Percentiles rank a stretch among this genome's conserved stretches.
Evolutionary conservation across 768 basidiomycete species (phyloP).

Genomic region (Rhizopogon sp.): DNA sequence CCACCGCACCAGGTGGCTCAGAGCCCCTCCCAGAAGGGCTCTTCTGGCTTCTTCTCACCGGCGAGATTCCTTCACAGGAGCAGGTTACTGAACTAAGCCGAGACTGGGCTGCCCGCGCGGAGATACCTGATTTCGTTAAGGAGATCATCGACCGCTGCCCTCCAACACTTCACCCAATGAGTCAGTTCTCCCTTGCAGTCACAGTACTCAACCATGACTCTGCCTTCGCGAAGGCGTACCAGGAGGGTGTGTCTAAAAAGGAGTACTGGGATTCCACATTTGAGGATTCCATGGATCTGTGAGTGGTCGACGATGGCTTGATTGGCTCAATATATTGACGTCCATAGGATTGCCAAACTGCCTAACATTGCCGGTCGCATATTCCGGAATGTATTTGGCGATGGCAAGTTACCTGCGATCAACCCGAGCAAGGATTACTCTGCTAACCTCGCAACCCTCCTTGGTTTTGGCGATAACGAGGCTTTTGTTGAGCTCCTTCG

Average conservation of each 20-base stretch:
- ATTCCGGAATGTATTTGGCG: slow-evolving; percentile 82
- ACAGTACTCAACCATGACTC: slow-evolving; percentile 96
- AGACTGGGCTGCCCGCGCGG: slow-evolving; percentile 93
- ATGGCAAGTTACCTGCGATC: slow-evolving; percentile 84
- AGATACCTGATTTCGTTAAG: slow-evolving; percentile 92
- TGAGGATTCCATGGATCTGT: slow-evolving; percentile 89
- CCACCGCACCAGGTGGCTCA: slow-evolving; percentile 81
- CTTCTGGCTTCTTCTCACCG: slow-evolving; percentile 94
- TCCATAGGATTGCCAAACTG: slow-evolving; percentile 83
- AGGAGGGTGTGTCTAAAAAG: slow-evolving; percentile 86
- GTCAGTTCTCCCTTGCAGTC: slow-evolving; percentile 94
- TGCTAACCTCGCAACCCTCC: slow-evolving; percentile 81
- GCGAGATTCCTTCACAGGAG: slow-evolving; percentile 88
- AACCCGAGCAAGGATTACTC: slow-evolving; percentile 85
- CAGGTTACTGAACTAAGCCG: slow-evolving; percentile 82
- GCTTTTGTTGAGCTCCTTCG: slow-evolving; percentile 92
- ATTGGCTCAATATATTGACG: neutral
- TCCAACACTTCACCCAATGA: slow-evolving; percentile 96
- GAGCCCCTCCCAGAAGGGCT: slow-evolving; percentile 93
- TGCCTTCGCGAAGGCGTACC: slow-evolving; percentile 93
- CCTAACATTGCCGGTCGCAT: slow-evolving; percentile 95
- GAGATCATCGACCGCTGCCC: slow-evolving; percentile 93
- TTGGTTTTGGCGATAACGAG: slow-evolving; percentile 85
- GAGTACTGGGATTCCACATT: slow-evolving; percentile 97
- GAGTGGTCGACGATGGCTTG: slow-evolving; percentile 8